A percentile compares a stretch with the other conserved stretches of the same genome.
phyloP scores from a whole-genome alignment of 441 rosid species.

The Theobroma grandiflorum region DNA sequence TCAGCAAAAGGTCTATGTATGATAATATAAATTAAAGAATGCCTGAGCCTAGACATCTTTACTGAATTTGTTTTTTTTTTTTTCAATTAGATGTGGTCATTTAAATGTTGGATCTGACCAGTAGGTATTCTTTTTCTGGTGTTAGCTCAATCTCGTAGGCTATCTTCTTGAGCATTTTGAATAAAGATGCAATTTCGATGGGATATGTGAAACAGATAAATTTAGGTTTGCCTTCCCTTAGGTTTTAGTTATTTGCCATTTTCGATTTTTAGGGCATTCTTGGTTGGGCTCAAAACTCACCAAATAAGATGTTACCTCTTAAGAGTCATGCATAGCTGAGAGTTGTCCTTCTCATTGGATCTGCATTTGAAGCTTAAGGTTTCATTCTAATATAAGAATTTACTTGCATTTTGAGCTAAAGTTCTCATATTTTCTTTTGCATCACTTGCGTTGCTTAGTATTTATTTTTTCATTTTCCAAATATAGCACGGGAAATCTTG shows the following conservation, averaged over 20 bases:
- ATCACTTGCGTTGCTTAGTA: conserved; percentile 30
- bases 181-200: conserved; percentile 13
- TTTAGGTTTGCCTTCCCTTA: background rate
- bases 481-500: conserved; percentile 71
- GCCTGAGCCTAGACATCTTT: no score
- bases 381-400: background rate
- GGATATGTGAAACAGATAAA: background rate
- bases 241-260: conserved; percentile 1
- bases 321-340: background rate
- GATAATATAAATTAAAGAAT: no score
- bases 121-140: conserved; percentile 2
- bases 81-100: background rate
- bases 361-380: conserved; percentile 1
- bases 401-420: background rate
- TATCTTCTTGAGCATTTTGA: background rate
- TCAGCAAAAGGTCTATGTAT: no score
- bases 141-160: background rate
- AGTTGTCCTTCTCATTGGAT: background rate
- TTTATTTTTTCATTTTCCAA: conserved; percentile 32
- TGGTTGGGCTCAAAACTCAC: conserved; percentile 13
- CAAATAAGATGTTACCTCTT: background rate
- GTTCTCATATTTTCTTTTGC: background rate
- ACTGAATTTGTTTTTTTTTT: background rate
- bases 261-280: conserved; percentile 1
- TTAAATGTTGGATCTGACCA: background rate